A percentile compares a stretch with the other conserved stretches of the same genome.
Evolutionary conservation across 306 rosid genomes (phyloP).

Genomic region (Castanopsis chinensis): DNA sequence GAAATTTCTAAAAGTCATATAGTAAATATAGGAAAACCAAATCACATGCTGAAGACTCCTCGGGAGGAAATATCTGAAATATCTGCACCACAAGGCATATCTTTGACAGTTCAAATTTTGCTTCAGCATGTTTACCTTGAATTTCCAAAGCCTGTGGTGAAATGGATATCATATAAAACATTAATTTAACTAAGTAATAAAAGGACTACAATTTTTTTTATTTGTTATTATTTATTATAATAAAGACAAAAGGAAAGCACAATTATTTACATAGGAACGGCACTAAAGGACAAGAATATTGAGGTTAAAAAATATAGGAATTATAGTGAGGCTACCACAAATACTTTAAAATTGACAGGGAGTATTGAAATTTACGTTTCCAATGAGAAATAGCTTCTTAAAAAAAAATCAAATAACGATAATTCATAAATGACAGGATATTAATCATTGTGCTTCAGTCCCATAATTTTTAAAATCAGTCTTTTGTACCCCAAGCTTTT

Average conservation of each 20-base stretch:
- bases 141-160: slow-evolving; percentile 72
- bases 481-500: neutral
- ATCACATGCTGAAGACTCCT: slow-evolving; percentile 73
- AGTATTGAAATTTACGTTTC: neutral
- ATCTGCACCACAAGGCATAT: slow-evolving; percentile 59
- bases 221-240: neutral
- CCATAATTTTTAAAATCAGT: neutral
- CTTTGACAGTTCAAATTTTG: slow-evolving; percentile 71
- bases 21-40: slow-evolving; percentile 3
- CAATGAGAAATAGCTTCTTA: neutral
- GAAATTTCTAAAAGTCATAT: neutral
- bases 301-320: neutral
- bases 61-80: slow-evolving; percentile 87
- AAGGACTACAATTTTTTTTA: neutral
- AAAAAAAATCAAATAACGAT: neutral
- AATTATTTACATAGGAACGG: neutral
- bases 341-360: neutral
- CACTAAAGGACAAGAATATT: neutral
- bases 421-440: neutral
- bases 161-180: neutral
- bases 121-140: slow-evolving; percentile 76
- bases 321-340: neutral
- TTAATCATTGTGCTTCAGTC: neutral
- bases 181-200: neutral
- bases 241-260: neutral